phyloP scores from a whole-genome alignment of 495 filamentous ascomycete genomes.

The Penicillium turbatum region DNA sequence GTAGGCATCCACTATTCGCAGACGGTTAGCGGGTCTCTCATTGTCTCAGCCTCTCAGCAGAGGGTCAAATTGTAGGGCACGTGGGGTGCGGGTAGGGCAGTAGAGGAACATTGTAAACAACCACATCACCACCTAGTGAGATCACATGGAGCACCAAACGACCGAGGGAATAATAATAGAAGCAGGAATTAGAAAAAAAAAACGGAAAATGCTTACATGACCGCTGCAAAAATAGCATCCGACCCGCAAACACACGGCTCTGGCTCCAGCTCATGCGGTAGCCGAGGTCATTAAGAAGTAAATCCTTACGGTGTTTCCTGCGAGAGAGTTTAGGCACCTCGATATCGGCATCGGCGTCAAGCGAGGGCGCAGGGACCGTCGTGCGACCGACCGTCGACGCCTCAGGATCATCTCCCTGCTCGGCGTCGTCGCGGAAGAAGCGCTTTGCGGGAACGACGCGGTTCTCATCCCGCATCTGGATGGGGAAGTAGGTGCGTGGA shows the following conservation, averaged over 20 bases:
- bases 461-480: constrained; percentile 74
- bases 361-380: constrained; percentile 65
- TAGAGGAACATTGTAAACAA: too few species aligned
- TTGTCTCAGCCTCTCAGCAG: not conserved
- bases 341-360: constrained; percentile 70
- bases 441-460: constrained; percentile 57
- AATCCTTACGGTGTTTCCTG: constrained; percentile 67
- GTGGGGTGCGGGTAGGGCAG: not conserved
- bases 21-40: constrained; percentile 3
- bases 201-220: constrained; percentile 64
- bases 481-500: constrained; percentile 82
- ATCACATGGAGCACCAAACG: not conserved
- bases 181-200: constrained; percentile 4
- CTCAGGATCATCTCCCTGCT: constrained; percentile 53
- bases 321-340: constrained; percentile 68
- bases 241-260: constrained; percentile 77
- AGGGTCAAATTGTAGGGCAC: constrained; percentile 1
- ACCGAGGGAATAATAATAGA: not conserved
- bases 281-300: constrained; percentile 83
- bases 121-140: not conserved
- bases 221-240: constrained; percentile 86
- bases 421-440: constrained; percentile 60
- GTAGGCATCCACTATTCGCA: constrained; percentile 77
- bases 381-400: constrained; percentile 46
- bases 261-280: constrained; percentile 96